Evolutionary conservation across 768 basidiomycete species (phyloP).

Genomic region (Pulveroboletus sp.): DNA sequence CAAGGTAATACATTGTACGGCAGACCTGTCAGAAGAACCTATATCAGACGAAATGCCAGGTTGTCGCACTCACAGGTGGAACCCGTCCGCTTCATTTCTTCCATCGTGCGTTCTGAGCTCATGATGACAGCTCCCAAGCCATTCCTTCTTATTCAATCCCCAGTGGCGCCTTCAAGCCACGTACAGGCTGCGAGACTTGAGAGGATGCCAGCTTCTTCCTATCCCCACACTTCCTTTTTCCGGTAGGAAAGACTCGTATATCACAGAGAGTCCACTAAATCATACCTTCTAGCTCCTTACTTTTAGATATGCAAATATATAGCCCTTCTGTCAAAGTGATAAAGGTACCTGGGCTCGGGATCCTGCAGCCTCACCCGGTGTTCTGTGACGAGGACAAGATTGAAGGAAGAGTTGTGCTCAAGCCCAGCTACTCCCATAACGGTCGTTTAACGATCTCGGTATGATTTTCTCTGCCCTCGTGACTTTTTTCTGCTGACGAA

Average conservation of each 20-base stretch:
- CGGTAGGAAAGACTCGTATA: constrained; percentile 33
- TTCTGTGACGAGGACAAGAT: constrained; percentile 59
- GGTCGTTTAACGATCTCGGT: constrained; percentile 61
- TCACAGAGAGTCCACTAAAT: constrained; percentile 3
- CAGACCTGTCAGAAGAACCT: constrained; percentile 12
- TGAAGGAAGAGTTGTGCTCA: constrained; percentile 54
- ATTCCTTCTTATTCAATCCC: constrained; percentile 13
- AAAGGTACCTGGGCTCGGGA: constrained; percentile 23
- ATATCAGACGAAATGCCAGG: constrained; percentile 14
- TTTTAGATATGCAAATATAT: constrained; percentile 57
- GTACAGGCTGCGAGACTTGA: constrained; percentile 26
- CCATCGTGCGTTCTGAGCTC: neutral
- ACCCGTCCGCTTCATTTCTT: neutral
- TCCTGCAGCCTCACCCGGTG: constrained; percentile 38
- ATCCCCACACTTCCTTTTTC: constrained; percentile 47
- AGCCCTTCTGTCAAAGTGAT: constrained; percentile 57
- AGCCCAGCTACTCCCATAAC: constrained; percentile 44
- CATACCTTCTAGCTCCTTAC: constrained; percentile 38
- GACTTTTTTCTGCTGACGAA: constrained; percentile 1
- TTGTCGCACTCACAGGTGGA: neutral
- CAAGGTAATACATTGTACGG: constrained; percentile 20
- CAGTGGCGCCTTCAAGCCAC: constrained; percentile 29
- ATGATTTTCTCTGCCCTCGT: constrained; percentile 5
- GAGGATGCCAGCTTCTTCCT: constrained; percentile 15
- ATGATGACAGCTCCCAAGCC: constrained; percentile 21